Evolutionary conservation across 208 protist species (phyloP), one percentile per base, ranked within the genome.

Genomic region (Crithidia fasciculata): DNA sequence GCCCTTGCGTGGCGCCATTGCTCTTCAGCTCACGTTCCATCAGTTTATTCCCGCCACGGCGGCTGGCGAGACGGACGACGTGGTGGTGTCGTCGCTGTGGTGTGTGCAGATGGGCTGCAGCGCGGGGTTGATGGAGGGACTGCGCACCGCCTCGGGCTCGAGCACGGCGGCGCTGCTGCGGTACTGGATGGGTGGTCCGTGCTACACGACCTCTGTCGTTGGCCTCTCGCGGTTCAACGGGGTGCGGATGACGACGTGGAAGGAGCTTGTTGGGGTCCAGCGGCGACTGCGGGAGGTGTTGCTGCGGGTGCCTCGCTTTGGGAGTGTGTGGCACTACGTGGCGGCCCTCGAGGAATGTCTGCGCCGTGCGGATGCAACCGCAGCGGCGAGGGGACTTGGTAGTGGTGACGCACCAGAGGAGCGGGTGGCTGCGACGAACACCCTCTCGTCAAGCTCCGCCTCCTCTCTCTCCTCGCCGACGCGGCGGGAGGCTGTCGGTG

Each of bases 11-110:
- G 73, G 77, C 28, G 71, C 65, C 54, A 67, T 86, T 10, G 82
- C 67, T 7, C 43, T 87, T 16, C 82, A 87, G 60, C 69, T 87
- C 16, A 71, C 68, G 2, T 78, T 79, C 13, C 82, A 87, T 36
- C 82, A 80, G 67, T 79, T 67, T 54, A 49, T 84, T 4, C 69
- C 67, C 2, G 63, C 69, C 15, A 57, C 61, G 16, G 61, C 61
- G 15, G 19, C 43, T 37, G 43, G 8, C 0, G 28, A 50, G n/a
- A 40, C 72, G 18, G 57, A 55, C 6, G 82, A 87, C 49, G 72
- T 87, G 0, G 45, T 78, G 8, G 36, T 87, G 39, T 81, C 78
- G 3, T 87, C 72, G 39, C 57, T 87, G 37, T 87, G 82, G 82
- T 78, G 74, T 40, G 69, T 87, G 18, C 72, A 76, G 72, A 66